Percentiles rank a stretch among this genome's conserved stretches.
Conservation (phyloP, 768 basidiomycete genomes). For the Kwoniella bestiolae region DNA sequence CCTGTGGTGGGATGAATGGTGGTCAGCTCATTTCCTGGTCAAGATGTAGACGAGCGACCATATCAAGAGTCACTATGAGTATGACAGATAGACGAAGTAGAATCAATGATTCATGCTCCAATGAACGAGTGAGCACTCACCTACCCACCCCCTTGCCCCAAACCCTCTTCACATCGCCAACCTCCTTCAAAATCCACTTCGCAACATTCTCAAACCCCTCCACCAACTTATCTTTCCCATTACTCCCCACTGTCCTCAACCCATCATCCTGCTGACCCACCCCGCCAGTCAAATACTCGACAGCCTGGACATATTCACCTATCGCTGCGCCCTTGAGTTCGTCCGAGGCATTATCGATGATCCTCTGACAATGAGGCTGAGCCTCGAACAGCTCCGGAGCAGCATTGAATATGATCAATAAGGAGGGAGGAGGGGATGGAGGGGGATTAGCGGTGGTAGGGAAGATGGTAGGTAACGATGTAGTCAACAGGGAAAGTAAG, state of each 20-base stretch:
- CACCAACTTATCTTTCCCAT: slow-evolving; percentile 35
- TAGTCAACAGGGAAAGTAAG: slow-evolving; percentile 25
- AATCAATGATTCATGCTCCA: no score
- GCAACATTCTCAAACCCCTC: slow-evolving; percentile 52
- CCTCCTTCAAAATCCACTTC: slow-evolving; percentile 51
- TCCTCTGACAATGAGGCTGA: slow-evolving; percentile 17
- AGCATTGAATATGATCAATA: slow-evolving; percentile 36
- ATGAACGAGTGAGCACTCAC: no score
- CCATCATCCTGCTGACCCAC: slow-evolving; percentile 24
- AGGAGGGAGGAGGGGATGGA: slow-evolving; percentile 38
- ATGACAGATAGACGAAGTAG: no score
- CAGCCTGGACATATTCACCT: slow-evolving; percentile 50
- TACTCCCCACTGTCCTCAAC: slow-evolving; percentile 6
- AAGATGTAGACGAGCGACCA: no score
- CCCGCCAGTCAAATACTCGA: slow-evolving; percentile 38
- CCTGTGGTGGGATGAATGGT: no score
- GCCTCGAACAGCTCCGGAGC: slow-evolving; percentile 25
- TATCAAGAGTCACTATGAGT: no score
- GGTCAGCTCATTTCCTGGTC: no score
- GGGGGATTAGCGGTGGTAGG: slow-evolving; percentile 34
- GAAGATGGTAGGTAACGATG: slow-evolving; percentile 36
- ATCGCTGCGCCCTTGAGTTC: slow-evolving; percentile 52
- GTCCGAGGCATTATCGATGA: slow-evolving; percentile 39
- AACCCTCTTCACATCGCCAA: slow-evolving; percentile 35
- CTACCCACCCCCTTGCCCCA: slow-evolving; percentile 45